Percentiles rank a stretch among this genome's conserved stretches.
Conservation (phyloP, 2,329 filamentous ascomycete genomes). For the Macroventuria anomochaeta region DNA sequence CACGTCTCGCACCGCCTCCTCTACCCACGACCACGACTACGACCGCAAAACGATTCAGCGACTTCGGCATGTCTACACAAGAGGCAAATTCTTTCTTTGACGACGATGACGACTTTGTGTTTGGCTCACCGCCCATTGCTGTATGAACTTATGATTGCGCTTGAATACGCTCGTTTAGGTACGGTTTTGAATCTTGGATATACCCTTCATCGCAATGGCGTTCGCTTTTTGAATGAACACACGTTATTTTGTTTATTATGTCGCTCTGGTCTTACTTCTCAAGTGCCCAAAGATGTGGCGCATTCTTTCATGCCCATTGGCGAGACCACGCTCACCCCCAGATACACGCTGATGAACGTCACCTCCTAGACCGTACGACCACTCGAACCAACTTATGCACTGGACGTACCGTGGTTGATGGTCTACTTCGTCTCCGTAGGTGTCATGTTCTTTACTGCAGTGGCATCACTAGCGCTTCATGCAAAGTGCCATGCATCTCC, state of each 20-base stretch:
- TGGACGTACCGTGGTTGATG: constrained; percentile 7
- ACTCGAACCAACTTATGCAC: constrained; percentile 7
- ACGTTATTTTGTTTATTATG: neutral
- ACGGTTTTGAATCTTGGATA: constrained; percentile 5
- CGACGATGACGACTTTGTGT: constrained; percentile 31
- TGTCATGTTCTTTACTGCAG: constrained; percentile 18
- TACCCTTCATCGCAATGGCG: constrained; percentile 4
- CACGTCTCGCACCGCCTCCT: neutral
- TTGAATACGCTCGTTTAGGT: neutral
- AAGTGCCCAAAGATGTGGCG: neutral
- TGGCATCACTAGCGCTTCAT: constrained; percentile 17
- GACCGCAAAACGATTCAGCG: constrained; percentile 13
- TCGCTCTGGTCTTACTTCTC: neutral
- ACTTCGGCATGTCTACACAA: constrained; percentile 38
- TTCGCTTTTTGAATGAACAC: neutral
- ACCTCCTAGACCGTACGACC: constrained; percentile 1
- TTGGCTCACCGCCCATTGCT: constrained; percentile 31
- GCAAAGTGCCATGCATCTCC: constrained; percentile 10
- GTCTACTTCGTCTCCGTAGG: constrained; percentile 15
- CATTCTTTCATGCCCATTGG: no score
- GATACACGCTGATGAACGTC: neutral
- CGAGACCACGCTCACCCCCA: no score
- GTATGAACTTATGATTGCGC: constrained; percentile 10
- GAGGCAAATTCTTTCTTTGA: constrained; percentile 37
- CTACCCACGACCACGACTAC: neutral